A percentile compares a stretch with the other conserved stretches of the same genome.
Evolutionary conservation across 805 yeast genomes (phyloP).

Genomic region (Starmerella vitae): DNA sequence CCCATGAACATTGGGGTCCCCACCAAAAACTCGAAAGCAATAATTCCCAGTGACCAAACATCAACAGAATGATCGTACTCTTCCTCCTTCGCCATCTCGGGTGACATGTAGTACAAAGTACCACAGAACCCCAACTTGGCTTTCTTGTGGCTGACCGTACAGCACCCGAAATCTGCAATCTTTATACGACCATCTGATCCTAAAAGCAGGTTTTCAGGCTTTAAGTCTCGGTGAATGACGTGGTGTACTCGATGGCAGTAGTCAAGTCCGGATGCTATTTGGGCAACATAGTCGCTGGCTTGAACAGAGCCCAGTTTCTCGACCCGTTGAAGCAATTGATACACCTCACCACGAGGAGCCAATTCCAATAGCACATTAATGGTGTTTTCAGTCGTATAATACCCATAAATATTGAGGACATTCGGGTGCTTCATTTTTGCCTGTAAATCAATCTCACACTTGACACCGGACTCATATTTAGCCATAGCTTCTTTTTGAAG

Average conservation of each 20-base stretch:
- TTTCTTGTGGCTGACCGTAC: slow-evolving; percentile 48
- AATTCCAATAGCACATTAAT: slow-evolving; percentile 79
- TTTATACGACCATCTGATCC: slow-evolving; percentile 56
- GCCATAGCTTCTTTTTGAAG: slow-evolving; percentile 75
- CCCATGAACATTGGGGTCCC: slow-evolving; percentile 93
- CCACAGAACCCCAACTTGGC: slow-evolving; percentile 80
- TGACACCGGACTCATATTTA: slow-evolving; percentile 70
- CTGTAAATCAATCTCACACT: slow-evolving; percentile 87
- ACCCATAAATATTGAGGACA: slow-evolving; percentile 68
- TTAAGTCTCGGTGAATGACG: slow-evolving; percentile 82
- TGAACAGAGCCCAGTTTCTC: slow-evolving; percentile 57
- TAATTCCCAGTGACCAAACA: slow-evolving; percentile 83
- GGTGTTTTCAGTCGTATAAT: slow-evolving; percentile 65
- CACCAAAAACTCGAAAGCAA: slow-evolving; percentile 71
- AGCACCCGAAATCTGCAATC: slow-evolving; percentile 94
- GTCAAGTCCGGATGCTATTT: slow-evolving; percentile 64
- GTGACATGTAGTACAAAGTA: slow-evolving; percentile 85
- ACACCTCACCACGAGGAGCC: slow-evolving; percentile 75
- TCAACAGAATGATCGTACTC: slow-evolving; percentile 72
- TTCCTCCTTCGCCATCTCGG: slow-evolving; percentile 80
- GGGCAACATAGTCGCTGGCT: slow-evolving; percentile 65
- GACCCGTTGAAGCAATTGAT: slow-evolving; percentile 44
- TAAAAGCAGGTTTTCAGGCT: slow-evolving; percentile 81
- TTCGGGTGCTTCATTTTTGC: slow-evolving; percentile 60
- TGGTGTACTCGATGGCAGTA: slow-evolving; percentile 69